Base-by-base conservation (phyloP, 768 basidiomycete species). In the Ramaria sp. region DNA sequence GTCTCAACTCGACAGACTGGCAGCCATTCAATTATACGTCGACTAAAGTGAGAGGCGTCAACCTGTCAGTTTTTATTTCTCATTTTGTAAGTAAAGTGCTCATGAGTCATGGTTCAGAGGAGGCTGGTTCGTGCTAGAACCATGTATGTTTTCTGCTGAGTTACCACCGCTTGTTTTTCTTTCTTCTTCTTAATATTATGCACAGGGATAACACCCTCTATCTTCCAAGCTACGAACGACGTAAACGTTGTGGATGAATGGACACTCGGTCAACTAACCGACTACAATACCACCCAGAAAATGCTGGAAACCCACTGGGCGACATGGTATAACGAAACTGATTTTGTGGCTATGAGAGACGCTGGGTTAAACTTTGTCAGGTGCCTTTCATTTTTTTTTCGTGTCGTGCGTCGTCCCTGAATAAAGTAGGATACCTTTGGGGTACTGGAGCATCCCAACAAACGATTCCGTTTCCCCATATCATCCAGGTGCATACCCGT, bases 381-480 rank as follows among this genome's bases (percentile, higher is more conserved):
- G 82, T 85, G 61, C 24, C 71, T 59, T 22, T 22, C 27, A 27
- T 45, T 37, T 11, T 47, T 27, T 27, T 17, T 42, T 37, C 24
- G 5, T 27, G 53, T 47, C 57, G 46, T 34, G 31, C 19, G 33
- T 30, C 46, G 19, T 42, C 7, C 12, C n/a, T 62, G 13, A 33
- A 13, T n/a, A 30, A 12, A 34, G 48, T 58, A 86, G 85, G 31
- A 83, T 88, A 63, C 85, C 85, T 5, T 59, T 86, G 6, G 85
- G 84, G 9, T 88, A 82, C 66, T 88, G 86, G 86, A 83, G 84
- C n/a, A 77, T 87, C n/a, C 85, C 85, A 0, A 83, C 81, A 6
- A 73, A 75, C 50, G 74, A 75, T 3, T 77, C 75, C 17, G 71
- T 74, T 13, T 65, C 70, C 1, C 84, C 84, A 0, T 86, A 80